Evolutionary conservation across 2,329 filamentous ascomycete species (phyloP), one percentile per base, ranked within the genome.

Genomic region (Apiospora aurea): DNA sequence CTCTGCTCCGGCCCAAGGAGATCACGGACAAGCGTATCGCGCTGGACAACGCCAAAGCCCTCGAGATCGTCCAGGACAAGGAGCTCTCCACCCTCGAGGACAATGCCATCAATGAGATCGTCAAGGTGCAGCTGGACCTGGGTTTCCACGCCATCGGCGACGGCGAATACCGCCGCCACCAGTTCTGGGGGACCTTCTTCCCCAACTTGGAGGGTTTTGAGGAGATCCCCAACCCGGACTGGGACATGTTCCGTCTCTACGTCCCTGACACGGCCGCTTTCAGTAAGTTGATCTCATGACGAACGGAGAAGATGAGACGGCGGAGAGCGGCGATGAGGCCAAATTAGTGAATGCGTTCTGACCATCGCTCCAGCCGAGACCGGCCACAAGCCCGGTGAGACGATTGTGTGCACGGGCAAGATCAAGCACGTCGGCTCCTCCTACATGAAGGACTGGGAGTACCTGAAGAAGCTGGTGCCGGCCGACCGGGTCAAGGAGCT

Each of bases 121-220:
- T 94, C 72, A 87, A 91, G 80, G 84, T 91, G 71, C 93, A 95
- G 83, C 85, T 88, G 71, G 87, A 92, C 73, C 85, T 92, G 1
- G 90, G 92, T 49, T 90, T 92, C 78, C 88, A 89, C 72, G 89
- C 89, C 46, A 86, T 94, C 73, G 92, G 89, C 53, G 79, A 80
- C 72, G 79, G 79, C 26, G 79, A 80, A 70, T 80, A 80, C 67
- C 79, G 79, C 21, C 76, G 79, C 2, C 85, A 87, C 74, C 86
- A 88, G 78, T 87, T 88, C 72, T 86, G 86, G 73, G 87, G 87
- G 69, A 86, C 85, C 16, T 81, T 82, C 73, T 85, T 84, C 53
- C 85, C 80, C 67, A 84, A 81, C 53, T 79, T 84, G 0, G 79
- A 84, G 46, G 83, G 83, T 8, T 83, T 84, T 72, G 82, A 84